phyloP scores from a whole-genome alignment of 1,284 basidiomycete species.

The Trametes sp. region DNA sequence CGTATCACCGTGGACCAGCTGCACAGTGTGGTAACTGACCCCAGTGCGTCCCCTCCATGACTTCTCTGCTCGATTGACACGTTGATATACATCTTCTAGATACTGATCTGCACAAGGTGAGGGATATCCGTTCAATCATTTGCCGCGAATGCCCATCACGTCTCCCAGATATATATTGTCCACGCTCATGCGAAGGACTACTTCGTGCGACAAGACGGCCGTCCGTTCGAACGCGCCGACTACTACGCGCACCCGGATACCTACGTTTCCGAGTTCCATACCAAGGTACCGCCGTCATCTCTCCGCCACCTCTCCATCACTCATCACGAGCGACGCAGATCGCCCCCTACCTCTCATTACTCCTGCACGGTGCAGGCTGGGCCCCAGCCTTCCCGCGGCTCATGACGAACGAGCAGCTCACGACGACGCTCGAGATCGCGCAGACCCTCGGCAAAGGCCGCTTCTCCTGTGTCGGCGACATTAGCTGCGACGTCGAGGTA shows the following conservation, averaged over 20 bases:
- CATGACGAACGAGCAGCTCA: constrained; percentile 74
- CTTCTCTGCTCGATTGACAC: no score
- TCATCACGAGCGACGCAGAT: no score
- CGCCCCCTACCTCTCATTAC: constrained; percentile 83
- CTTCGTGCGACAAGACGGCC: constrained; percentile 62
- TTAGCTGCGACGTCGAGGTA: constrained; percentile 86
- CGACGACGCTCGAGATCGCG: constrained; percentile 58
- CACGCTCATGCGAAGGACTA: constrained; percentile 79
- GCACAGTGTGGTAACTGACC: constrained; percentile 55
- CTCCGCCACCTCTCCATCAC: no score
- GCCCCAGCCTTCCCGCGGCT: constrained; percentile 77
- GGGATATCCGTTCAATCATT: background rate
- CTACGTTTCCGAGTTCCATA: constrained; percentile 75
- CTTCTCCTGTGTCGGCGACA: constrained; percentile 81
- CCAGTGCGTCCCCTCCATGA: constrained; percentile 58
- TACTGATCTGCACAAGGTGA: constrained; percentile 60
- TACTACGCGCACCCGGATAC: constrained; percentile 77
- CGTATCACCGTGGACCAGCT: constrained; percentile 67
- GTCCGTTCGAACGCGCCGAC: constrained; percentile 65
- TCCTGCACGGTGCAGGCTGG: constrained; percentile 91
- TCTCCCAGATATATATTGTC: constrained; percentile 75
- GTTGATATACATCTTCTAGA: constrained; percentile 48
- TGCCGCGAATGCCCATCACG: background rate
- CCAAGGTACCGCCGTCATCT: no score
- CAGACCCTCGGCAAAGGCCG: constrained; percentile 59